Evolutionary conservation across 2,329 filamentous ascomycete genomes (phyloP), one percentile per base, ranked within the genome.

Genomic region (Orbilia javanica): DNA sequence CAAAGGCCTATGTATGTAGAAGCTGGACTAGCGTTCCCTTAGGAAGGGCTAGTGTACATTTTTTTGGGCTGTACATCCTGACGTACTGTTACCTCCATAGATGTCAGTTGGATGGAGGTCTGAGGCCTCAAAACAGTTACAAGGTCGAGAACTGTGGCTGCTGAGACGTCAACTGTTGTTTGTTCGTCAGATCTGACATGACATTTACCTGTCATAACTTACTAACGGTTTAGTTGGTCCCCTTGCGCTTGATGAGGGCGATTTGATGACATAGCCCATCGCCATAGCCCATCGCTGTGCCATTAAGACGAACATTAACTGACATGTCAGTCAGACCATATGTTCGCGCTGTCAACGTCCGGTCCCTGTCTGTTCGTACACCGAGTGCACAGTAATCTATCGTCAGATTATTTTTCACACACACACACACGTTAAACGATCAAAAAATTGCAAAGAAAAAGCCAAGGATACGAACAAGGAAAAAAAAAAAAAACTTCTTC

Each of bases 131-230:
- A 57, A 57, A 36, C 6, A 36, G 29, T 34, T 57, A 57, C 31
- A 57, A 36, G 29, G 29, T 36, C 31, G 62, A 44, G 44, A 27
- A 13, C 25, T 63, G 55, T 55, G 67, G 52, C 66, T 53, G 55
- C 52, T 42, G 27, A 44, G 36, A 42, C 52, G 52, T 57, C 29
- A 57, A 8, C 20, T 3, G 20, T 55, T 34, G 29, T 57, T 36
- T 22, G 31, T 31, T 18, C 31, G 52, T 57, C 52, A 57, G 52
- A 57, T 57, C 52, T 57, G 52, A 53, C 50, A 25, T 50, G 20
- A 46, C 42, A 20, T 1, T 3, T 22, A 25, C 7, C 4, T 50
- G 22, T 50, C 46, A 50, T 50, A 50, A 22, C 27, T 29, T 22
- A 57, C 18, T 39, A 57, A 20, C 52, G 15, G 50, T 29, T n/a